These are phyloP conservation scores for Diaporthe amygdali DNA, from an alignment of 2,329 filamentous ascomycete species.

Conservation along the genomic window DNA sequence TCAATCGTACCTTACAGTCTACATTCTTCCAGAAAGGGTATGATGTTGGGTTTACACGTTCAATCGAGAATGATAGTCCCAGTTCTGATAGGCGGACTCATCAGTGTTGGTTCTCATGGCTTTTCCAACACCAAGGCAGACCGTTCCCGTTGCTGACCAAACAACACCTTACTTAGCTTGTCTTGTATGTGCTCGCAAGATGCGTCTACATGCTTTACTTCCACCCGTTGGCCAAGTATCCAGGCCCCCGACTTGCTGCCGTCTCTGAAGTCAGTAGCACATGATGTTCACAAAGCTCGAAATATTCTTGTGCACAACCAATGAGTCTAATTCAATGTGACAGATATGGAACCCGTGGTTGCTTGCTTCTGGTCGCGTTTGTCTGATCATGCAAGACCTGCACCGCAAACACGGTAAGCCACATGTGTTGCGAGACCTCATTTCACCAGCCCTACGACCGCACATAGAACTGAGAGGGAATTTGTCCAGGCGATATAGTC, in stretches of 20 bases:
- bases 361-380: neutral
- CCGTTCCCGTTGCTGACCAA: too few species aligned
- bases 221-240: conserved; percentile 10
- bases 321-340: too few species aligned
- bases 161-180: neutral
- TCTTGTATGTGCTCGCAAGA: neutral
- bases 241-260: conserved; percentile 3
- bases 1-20: neutral
- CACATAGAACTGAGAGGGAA: neutral
- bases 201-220: conserved; percentile 9
- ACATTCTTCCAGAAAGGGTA: neutral
- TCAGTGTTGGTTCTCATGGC: neutral
- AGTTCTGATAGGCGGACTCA: neutral
- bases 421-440: too few species aligned
- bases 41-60: neutral
- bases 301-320: too few species aligned
- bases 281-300: too few species aligned
- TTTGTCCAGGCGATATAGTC: conserved; percentile 34
- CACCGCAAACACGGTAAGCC: conserved; percentile 7
- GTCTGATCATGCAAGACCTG: neutral
- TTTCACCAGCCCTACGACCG: too few species aligned
- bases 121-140: too few species aligned
- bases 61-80: neutral
- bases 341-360: neutral
- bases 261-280: neutral